Percentiles rank a stretch among this genome's conserved stretches.
Conservation (phyloP, 176 grass and related monocot species). For the Oryza meridionalis region DNA sequence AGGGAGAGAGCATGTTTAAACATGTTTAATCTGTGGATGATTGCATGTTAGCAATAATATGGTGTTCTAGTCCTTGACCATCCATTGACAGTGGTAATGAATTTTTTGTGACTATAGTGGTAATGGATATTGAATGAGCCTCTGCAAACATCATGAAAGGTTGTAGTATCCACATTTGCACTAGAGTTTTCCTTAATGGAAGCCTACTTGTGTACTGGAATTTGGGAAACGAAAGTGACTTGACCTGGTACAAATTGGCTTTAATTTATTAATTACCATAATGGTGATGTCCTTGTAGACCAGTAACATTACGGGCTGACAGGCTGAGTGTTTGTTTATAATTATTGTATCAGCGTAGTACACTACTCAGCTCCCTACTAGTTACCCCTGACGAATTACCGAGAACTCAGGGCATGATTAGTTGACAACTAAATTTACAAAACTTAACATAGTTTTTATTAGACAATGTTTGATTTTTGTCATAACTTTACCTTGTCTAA, state of each 20-base stretch:
- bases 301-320: background rate
- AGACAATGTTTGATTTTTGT: too few species aligned
- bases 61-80: background rate
- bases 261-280: background rate
- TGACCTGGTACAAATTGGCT: background rate
- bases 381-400: too few species aligned
- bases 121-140: background rate
- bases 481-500: too few species aligned
- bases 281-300: background rate
- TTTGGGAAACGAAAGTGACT: background rate
- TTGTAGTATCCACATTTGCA: background rate
- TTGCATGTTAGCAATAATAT: background rate
- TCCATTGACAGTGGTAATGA: background rate
- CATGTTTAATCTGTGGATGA: background rate
- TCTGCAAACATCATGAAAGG: background rate
- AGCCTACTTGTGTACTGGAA: background rate
- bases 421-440: too few species aligned
- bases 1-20: background rate
- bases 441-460: too few species aligned
- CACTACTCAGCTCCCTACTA: background rate
- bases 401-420: too few species aligned
- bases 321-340: background rate
- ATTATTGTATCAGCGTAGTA: background rate
- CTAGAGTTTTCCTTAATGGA: background rate
- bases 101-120: background rate